A percentile compares a stretch with the other conserved stretches of the same genome.
phyloP scores from a whole-genome alignment of 148 eudicot genomes.

The Chenopodium quinoa region DNA sequence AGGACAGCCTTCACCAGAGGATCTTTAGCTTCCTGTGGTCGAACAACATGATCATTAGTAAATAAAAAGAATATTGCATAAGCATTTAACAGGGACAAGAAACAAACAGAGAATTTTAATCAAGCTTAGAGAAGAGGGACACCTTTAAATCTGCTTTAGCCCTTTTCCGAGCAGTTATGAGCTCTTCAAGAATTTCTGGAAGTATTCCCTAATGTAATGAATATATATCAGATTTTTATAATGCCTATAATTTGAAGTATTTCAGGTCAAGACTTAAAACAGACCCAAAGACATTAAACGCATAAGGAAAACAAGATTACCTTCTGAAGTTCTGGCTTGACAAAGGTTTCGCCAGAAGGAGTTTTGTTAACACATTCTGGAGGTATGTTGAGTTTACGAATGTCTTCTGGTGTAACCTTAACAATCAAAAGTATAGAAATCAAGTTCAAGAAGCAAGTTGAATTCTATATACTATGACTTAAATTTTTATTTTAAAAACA shows the following conservation, averaged over 20 bases:
- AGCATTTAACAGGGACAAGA: constrained; percentile 7
- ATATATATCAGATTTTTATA: neutral
- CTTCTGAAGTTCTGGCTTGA: constrained; percentile 90
- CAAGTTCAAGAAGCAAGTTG: neutral
- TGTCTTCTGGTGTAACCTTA: constrained; percentile 91
- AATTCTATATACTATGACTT: neutral
- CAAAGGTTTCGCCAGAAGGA: constrained; percentile 97
- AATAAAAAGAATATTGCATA: constrained; percentile 17
- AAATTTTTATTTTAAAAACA: too few relatives aligned
- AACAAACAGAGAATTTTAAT: neutral
- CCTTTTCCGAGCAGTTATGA: constrained; percentile 90
- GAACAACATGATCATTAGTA: constrained; percentile 18
- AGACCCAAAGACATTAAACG: neutral
- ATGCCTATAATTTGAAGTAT: neutral
- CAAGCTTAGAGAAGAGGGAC: constrained; percentile 5
- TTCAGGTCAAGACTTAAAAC: neutral
- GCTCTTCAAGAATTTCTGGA: constrained; percentile 99
- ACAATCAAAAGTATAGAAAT: constrained; percentile 21
- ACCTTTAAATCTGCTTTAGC: constrained; percentile 99
- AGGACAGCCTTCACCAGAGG: constrained; percentile 94
- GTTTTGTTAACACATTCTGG: constrained; percentile 83
- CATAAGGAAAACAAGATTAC: constrained; percentile 30
- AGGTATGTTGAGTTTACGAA: constrained; percentile 72
- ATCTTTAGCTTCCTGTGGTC: constrained; percentile 89
- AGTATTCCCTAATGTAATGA: constrained; percentile 81